These are phyloP conservation scores for Asterionellopsis glacialis DNA, from an alignment of 108 stramenopile genomes.

Conservation along the genomic window DNA sequence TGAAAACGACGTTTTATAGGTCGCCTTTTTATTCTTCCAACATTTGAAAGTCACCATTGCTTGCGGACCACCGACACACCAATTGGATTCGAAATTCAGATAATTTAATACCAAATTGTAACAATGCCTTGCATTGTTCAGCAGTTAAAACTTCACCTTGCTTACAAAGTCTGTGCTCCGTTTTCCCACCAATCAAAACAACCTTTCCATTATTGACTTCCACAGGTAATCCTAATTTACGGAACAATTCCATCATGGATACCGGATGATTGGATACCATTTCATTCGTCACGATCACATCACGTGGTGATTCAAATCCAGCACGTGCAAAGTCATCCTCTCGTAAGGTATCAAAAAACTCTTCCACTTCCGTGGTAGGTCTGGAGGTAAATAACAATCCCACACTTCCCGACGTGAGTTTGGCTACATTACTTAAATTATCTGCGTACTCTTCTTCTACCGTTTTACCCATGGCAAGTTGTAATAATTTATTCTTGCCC, in stretches of 20 bases:
- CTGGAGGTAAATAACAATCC: slow-evolving; percentile 87
- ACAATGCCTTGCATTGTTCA: slow-evolving; percentile 88
- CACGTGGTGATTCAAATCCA: slow-evolving; percentile 61
- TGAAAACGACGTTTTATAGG: neutral
- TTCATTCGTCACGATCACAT: slow-evolving; percentile 68
- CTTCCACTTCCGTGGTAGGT: slow-evolving; percentile 62
- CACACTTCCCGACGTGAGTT: slow-evolving; percentile 74
- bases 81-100: slow-evolving; percentile 76
- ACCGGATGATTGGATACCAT: slow-evolving; percentile 81
- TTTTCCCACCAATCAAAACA: slow-evolving; percentile 65
- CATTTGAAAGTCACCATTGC: slow-evolving; percentile 48
- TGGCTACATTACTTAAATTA: slow-evolving; percentile 84
- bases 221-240: slow-evolving; percentile 90
- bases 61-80: slow-evolving; percentile 69
- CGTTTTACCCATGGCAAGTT: slow-evolving; percentile 85
- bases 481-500: slow-evolving; percentile 95
- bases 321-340: slow-evolving; percentile 91
- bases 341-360: slow-evolving; percentile 74
- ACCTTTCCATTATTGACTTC: slow-evolving; percentile 89
- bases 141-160: slow-evolving; percentile 81
- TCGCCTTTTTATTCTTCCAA: neutral
- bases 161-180: slow-evolving; percentile 77
- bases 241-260: slow-evolving; percentile 92
- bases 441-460: slow-evolving; percentile 94
- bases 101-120: slow-evolving; percentile 81